These are phyloP conservation scores for Teunomyces stri DNA, from an alignment of 805 yeast species.

Conservation along the genomic window DNA sequence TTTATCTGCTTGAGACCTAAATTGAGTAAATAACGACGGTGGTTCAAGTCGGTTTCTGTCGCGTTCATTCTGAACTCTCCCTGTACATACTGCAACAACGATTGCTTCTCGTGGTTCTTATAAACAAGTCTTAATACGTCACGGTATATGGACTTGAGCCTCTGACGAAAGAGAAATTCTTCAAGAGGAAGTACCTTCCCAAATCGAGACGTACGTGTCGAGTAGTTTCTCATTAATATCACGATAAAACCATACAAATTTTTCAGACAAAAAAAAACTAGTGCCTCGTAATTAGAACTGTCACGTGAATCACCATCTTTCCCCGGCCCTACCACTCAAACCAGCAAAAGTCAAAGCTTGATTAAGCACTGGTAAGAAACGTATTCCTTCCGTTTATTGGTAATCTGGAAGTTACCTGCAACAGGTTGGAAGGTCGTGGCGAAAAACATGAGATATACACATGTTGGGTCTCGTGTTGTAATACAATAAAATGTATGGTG, in stretches of 20 bases:
- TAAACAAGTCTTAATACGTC: constrained; percentile 31
- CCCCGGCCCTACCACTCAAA: too few relatives aligned
- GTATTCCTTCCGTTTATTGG: too few relatives aligned
- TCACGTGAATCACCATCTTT: too few relatives aligned
- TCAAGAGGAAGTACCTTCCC: constrained; percentile 21
- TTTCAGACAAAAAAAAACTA: background rate
- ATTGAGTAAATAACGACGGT: constrained; percentile 36
- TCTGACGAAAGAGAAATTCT: constrained; percentile 39
- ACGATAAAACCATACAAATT: background rate
- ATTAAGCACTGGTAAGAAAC: too few relatives aligned
- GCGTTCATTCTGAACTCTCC: constrained; percentile 33
- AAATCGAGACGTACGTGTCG: background rate
- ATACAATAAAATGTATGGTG: background rate
- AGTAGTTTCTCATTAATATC: background rate
- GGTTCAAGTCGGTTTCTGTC: constrained; percentile 28
- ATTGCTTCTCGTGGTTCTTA: constrained; percentile 35
- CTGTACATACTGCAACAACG: constrained; percentile 29
- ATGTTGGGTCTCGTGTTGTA: background rate
- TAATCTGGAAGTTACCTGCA: too few relatives aligned
- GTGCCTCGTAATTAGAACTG: background rate
- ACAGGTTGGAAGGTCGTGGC: background rate
- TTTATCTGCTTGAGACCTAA: constrained; percentile 28
- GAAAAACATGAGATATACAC: background rate
- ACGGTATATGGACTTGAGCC: constrained; percentile 32
- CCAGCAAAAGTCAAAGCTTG: too few relatives aligned